Evolutionary conservation across 768 basidiomycete genomes (phyloP).

Genomic region (Glaciozyma antarctica): DNA sequence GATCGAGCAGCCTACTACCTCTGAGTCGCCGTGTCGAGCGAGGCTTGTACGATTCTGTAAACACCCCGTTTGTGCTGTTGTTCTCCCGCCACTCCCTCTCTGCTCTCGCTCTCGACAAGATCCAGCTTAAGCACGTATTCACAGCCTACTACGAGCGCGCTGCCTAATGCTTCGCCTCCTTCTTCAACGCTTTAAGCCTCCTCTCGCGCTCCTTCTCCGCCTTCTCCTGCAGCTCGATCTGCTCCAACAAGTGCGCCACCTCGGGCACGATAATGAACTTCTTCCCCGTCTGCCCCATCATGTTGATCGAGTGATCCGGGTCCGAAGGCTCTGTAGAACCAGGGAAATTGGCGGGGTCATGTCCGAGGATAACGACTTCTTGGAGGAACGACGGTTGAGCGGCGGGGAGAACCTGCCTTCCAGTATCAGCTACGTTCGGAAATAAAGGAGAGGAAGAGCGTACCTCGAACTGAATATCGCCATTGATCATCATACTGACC

Average conservation of each 20-base stretch:
- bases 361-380: slow-evolving; percentile 34
- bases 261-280: slow-evolving; percentile 36
- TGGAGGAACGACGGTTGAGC: slow-evolving; percentile 35
- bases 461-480: slow-evolving; percentile 31
- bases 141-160: too few species aligned
- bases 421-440: neutral
- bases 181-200: slow-evolving; percentile 8
- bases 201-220: slow-evolving; percentile 12
- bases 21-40: slow-evolving; percentile 36
- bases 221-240: slow-evolving; percentile 14
- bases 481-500: slow-evolving; percentile 27
- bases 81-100: neutral
- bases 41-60: neutral
- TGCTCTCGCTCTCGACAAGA: too few species aligned
- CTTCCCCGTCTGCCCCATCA: slow-evolving; percentile 35
- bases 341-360: neutral
- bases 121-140: too few species aligned
- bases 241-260: slow-evolving; percentile 24
- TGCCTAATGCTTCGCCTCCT: slow-evolving; percentile 18
- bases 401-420: slow-evolving; percentile 31
- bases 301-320: slow-evolving; percentile 23
- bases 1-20: slow-evolving; percentile 91
- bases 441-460: neutral
- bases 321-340: neutral
- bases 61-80: neutral